These are phyloP conservation scores for Mycosphaerelloides madeirae DNA, from an alignment of 2,329 filamentous ascomycete species.

Conservation along the genomic window DNA sequence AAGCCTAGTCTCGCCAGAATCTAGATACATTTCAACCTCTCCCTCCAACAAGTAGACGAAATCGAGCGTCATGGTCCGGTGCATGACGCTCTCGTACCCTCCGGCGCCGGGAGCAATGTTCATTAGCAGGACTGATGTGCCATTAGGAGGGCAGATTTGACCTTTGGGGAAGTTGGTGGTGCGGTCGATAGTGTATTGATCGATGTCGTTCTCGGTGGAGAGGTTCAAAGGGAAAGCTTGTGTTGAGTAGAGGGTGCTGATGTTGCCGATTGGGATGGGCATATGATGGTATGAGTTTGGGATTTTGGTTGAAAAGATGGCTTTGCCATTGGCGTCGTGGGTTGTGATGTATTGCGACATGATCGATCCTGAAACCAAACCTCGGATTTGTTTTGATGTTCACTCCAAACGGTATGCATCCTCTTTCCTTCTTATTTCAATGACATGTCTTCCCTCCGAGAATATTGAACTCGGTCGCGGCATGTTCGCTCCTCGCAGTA, in stretches of 20 bases:
- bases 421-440: no score
- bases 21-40: constrained; percentile 13
- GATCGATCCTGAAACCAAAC: not conserved
- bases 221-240: constrained; percentile 7
- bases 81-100: constrained; percentile 1
- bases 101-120: constrained; percentile 9
- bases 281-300: not conserved
- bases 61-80: constrained; percentile 18
- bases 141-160: constrained; percentile 5
- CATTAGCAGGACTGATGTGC: constrained; percentile 1
- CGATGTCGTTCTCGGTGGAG: constrained; percentile 15
- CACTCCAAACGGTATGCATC: no score
- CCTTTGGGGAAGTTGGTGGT: constrained; percentile 1
- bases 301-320: constrained; percentile 17
- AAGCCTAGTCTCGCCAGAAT: constrained; percentile 13
- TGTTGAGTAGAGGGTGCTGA: constrained; percentile 12
- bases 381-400: no score
- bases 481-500: no score
- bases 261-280: constrained; percentile 1
- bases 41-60: constrained; percentile 15
- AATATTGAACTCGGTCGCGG: no score
- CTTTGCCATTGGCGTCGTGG: constrained; percentile 14
- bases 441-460: no score
- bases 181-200: constrained; percentile 16
- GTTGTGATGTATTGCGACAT: constrained; percentile 22